These are phyloP conservation scores for Trichosporon inkin DNA, from an alignment of 1,284 basidiomycete genomes.

Conservation along the genomic window DNA sequence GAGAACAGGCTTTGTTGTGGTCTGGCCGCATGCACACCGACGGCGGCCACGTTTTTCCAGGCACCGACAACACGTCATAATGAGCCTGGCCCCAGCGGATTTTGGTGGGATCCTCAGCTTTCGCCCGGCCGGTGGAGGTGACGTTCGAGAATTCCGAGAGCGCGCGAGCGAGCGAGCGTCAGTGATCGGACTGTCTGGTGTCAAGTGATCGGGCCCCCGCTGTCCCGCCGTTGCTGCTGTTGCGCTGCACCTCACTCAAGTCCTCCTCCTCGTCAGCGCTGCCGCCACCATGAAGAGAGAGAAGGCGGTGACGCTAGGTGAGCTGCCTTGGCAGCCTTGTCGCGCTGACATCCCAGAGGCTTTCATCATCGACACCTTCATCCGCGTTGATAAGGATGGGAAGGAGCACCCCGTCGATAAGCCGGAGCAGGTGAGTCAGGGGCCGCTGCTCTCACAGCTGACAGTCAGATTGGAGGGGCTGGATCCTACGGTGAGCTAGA, in stretches of 20 bases:
- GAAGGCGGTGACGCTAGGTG: neutral
- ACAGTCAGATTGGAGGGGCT: slow-evolving; percentile 43
- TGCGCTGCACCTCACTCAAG: neutral
- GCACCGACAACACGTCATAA: slow-evolving; percentile 6
- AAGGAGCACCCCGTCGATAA: slow-evolving; percentile 30
- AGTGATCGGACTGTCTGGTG: too few species aligned
- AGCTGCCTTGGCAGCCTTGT: neutral
- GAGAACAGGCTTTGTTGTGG: too few species aligned
- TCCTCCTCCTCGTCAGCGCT: neutral
- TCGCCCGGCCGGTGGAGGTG: neutral
- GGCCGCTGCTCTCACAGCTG: neutral
- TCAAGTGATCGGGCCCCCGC: neutral
- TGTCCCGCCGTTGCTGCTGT: neutral
- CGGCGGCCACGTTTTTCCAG: too few species aligned
- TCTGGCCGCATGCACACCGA: too few species aligned
- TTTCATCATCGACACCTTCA: slow-evolving; percentile 49
- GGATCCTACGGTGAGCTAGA: slow-evolving; percentile 42
- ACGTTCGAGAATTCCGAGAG: neutral
- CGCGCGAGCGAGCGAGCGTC: too few species aligned
- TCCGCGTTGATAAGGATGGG: slow-evolving; percentile 33
- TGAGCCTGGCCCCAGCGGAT: neutral
- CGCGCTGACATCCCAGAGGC: slow-evolving; percentile 25
- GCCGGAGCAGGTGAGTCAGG: slow-evolving; percentile 35
- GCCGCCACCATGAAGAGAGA: slow-evolving; percentile 4
- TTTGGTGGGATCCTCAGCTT: too few species aligned